These are phyloP conservation scores for Pythium oligandrum DNA, from an alignment of 352 stramenopile genomes.

Conservation along the genomic window DNA sequence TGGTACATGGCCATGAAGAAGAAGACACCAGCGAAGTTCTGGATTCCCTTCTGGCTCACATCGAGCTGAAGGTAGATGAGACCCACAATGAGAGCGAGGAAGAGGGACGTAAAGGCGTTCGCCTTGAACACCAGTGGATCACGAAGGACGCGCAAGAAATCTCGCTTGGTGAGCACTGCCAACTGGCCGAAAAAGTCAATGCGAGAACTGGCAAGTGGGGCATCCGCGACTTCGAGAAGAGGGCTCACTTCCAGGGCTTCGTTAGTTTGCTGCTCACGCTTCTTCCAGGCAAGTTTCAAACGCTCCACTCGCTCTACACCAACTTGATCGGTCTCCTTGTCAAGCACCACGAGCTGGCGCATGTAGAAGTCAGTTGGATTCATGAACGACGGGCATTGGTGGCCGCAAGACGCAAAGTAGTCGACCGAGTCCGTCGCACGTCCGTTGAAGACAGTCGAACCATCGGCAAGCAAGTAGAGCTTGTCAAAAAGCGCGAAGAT, in stretches of 20 bases:
- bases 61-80: constrained; percentile 50
- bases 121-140: constrained; percentile 27
- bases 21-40: constrained; percentile 37
- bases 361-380: constrained; percentile 71
- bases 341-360: constrained; percentile 38
- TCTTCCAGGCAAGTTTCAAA: constrained; percentile 37
- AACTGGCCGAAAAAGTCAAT: constrained; percentile 20
- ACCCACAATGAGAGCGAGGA: constrained; percentile 32
- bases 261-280: not conserved
- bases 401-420: constrained; percentile 54
- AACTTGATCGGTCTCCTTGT: constrained; percentile 31
- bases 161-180: constrained; percentile 16
- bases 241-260: too few species aligned
- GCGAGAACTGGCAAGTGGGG: not conserved
- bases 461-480: constrained; percentile 50
- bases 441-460: constrained; percentile 51
- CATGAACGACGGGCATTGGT: constrained; percentile 44
- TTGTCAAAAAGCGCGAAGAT: constrained; percentile 51
- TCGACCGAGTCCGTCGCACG: constrained; percentile 36
- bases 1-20: constrained; percentile 44
- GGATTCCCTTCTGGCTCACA: constrained; percentile 29
- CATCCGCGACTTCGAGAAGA: too few species aligned
- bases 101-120: constrained; percentile 19
- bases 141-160: constrained; percentile 20
- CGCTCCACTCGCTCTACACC: constrained; percentile 17